These are phyloP conservation scores for Penicillium sp. DNA, from an alignment of 2,329 filamentous ascomycete genomes.

Conservation along the genomic window DNA sequence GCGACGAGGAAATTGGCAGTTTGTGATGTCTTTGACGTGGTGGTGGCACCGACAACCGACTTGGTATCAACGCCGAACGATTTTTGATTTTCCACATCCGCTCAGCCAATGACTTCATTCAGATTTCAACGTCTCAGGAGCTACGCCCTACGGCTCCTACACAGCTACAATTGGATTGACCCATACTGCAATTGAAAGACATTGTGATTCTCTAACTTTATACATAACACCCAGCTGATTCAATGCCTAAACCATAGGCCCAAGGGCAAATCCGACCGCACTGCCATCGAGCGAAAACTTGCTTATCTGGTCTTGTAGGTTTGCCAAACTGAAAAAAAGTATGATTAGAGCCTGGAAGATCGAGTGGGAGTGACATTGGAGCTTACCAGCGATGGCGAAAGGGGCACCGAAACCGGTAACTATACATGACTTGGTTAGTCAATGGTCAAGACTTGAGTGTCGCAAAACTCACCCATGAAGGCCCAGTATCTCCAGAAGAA, in stretches of 20 bases:
- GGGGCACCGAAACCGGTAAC: conserved; percentile 55
- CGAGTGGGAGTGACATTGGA: background rate
- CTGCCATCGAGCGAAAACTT: conserved; percentile 17
- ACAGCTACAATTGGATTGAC: conserved; percentile 14
- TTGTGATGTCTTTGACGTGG: conserved; percentile 4
- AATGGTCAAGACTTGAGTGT: conserved; percentile 2
- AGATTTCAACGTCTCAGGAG: conserved; percentile 29
- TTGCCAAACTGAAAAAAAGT: conserved; percentile 54
- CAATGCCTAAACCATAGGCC: conserved; percentile 18
- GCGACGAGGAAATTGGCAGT: background rate
- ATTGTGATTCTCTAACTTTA: conserved; percentile 37
- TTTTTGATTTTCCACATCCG: conserved; percentile 38
- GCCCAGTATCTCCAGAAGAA: conserved; percentile 79
- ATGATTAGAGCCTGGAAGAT: conserved; percentile 21
- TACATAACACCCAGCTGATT: conserved; percentile 35
- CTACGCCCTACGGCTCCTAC: conserved; percentile 17
- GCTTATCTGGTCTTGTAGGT: conserved; percentile 55
- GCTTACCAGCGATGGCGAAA: conserved; percentile 60
- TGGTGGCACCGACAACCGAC: conserved; percentile 17
- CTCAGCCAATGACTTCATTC: conserved; percentile 42
- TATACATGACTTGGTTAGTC: conserved; percentile 42
- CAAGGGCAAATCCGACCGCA: conserved; percentile 18
- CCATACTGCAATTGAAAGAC: conserved; percentile 16
- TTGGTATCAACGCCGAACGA: conserved; percentile 29
- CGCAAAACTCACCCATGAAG: conserved; percentile 58